Base-by-base conservation (phyloP, 768 basidiomycete genomes). In the Podaxis pistillaris region DNA sequence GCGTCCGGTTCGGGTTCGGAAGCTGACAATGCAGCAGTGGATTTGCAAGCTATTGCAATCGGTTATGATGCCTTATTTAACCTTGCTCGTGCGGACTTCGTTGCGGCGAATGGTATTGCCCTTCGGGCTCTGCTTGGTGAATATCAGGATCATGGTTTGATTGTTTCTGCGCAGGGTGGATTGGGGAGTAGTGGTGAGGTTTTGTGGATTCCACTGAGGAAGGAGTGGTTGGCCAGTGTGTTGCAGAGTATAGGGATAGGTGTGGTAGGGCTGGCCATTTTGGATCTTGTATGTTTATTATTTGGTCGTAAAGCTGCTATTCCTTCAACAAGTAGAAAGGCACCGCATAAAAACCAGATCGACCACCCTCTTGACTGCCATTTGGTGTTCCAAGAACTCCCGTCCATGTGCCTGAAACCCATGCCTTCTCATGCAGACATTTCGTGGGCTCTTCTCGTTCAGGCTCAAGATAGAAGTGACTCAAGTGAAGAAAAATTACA, bases 121-220 rank as follows among this genome's bases (percentile, higher is more conserved):
- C 79, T 96, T 68, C 82, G 90, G 47, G 84, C 93, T 7, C 78
- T 96, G 37, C 76, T 98, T 56, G 88, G 87, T 9, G 97, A 98
- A 74, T 98, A 96, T 73, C 83, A 85, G 68, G 97, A 98, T 72
- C 97, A 99, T 66, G 86, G 86, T 1, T 72, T 98, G 70, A 86
- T 98, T n/a, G 78, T 93, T 41, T 73, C 76, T 33, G 73, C 78
- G 7, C 78, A 78, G 67, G 71, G 78, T 62, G 74, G 76, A 44
- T 68, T 81, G 7, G 76, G 77, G 15, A 56, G 62, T 63, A 72
- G 81, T 37, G 80, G 81, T 58, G 86, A 93, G 74, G 80, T 86
- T 69, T 75, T 95, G 49, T 97, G 94, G 94, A 91, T 97, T 67
- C 92, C 93, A 1, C 68, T 98, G 68, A 80, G 90, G 65, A 89